These are phyloP conservation scores for Ogataea minuta DNA, from an alignment of 805 yeast species.

Conservation along the genomic window DNA sequence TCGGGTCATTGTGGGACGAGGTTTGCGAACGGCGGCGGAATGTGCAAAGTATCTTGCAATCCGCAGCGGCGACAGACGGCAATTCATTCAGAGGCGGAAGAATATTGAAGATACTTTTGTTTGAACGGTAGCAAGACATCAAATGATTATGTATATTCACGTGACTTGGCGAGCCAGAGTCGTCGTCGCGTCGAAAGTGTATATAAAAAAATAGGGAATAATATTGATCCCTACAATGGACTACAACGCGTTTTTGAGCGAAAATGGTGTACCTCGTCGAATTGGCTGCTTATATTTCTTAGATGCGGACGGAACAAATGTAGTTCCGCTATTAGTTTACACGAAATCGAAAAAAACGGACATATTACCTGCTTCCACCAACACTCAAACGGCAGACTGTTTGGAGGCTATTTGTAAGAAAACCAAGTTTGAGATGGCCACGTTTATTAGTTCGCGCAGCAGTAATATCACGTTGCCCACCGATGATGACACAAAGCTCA, in stretches of 20 bases:
- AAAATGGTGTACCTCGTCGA: slow-evolving; percentile 9
- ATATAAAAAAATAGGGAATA: slow-evolving; percentile 1
- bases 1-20: slow-evolving; percentile 17
- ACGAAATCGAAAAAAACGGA: background rate
- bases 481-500: slow-evolving; percentile 9
- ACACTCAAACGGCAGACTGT: slow-evolving; percentile 5
- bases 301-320: background rate
- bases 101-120: background rate
- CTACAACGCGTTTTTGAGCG: slow-evolving; percentile 7
- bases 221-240: slow-evolving; percentile 10
- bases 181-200: slow-evolving; percentile 1
- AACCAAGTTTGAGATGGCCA: slow-evolving; percentile 14
- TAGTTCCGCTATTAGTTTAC: slow-evolving; percentile 1
- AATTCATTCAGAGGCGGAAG: background rate
- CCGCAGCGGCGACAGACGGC: slow-evolving; percentile 1
- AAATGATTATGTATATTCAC: slow-evolving; percentile 16
- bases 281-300: slow-evolving; percentile 9
- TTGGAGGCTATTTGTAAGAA: slow-evolving; percentile 11
- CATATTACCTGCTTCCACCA: no score
- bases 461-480: slow-evolving; percentile 7
- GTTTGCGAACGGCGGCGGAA: slow-evolving; percentile 9
- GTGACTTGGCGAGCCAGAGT: slow-evolving; percentile 11
- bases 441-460: slow-evolving; percentile 11
- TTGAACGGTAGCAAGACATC: slow-evolving; percentile 9
- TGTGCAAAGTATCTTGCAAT: slow-evolving; percentile 9